A percentile compares a stretch with the other conserved stretches of the same genome.
phyloP scores from a whole-genome alignment of 2,329 filamentous ascomycete genomes.

The Mycosphaerella arachidis region DNA sequence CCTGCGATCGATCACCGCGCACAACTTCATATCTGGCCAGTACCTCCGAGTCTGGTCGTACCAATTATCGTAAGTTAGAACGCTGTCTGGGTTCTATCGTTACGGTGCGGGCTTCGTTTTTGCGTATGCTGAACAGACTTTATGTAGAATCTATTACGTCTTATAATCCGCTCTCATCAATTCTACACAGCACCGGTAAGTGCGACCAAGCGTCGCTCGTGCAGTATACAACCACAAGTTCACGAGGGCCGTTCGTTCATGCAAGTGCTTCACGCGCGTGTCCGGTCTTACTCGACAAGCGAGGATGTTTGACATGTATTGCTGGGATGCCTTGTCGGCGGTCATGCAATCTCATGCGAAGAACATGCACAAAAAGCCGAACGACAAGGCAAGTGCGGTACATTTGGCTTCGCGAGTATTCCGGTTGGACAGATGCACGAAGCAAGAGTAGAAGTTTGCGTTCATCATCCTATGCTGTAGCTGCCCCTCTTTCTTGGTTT shows the following conservation, averaged over 20 bases:
- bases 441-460: neutral
- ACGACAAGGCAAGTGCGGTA: neutral
- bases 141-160: neutral
- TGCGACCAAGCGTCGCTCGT: neutral
- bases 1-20: neutral
- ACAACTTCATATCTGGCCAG: neutral
- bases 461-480: neutral
- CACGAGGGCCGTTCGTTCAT: neutral
- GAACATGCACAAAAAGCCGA: neutral
- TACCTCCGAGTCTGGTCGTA: neutral
- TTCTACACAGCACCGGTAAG: neutral
- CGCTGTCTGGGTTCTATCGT: neutral
- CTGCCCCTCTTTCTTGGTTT: neutral
- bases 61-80: neutral
- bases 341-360: neutral
- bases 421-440: neutral
- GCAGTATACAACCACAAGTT: conserved; percentile 5
- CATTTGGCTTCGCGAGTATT: neutral
- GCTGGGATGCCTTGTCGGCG: conserved; percentile 3
- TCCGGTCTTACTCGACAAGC: neutral
- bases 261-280: neutral
- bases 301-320: neutral
- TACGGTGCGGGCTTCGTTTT: neutral
- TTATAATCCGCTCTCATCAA: neutral
- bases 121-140: neutral